Base-by-base conservation (phyloP, 2,329 filamentous ascomycete species). In the Trichoderma sp. region DNA sequence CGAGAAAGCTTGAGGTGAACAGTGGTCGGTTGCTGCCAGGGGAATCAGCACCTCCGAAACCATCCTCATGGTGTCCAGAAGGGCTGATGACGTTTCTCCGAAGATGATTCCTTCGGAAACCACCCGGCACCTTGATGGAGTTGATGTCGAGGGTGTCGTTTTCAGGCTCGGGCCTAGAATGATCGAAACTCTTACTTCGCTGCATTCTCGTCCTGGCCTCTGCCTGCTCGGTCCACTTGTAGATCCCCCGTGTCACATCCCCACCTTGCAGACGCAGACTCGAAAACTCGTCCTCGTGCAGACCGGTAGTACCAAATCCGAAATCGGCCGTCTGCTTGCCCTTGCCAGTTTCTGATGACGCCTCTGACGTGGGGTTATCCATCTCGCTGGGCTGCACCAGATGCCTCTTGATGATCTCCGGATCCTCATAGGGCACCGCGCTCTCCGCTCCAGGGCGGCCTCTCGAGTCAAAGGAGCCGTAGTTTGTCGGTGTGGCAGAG, bases 171-270 rank as follows among this genome's bases (percentile, higher is more conserved):
- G 94, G 94, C 38, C 95, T 90, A 45, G 93, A 89, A 63, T 94
- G 86, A 80, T 93, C 92, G 83, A 98, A 98, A 84, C 95, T 98
- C 86, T 95, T 93, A 85, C 95, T 98, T 80, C 96, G 91, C 80
- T 93, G 91, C 81, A 91, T 87, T 79, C 91, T 91, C 76, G 88
- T 89, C 78, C 92, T 90, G 64, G 91, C 88, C 81, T 97, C 92
- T 69, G 93, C 93, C 82, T 97, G 94, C 83, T 98, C 95, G 6
- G 95, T 95, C 94, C 97, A 99, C 80, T 94, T 93, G 87, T 99
- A 99, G 80, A 99, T 97, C 73, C 96, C 94, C 76, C 97, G 89
- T 29, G 96, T 98, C 75, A 98, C 93, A 83, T 99, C 97, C 78
- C 97, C 97, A 76, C 97, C 97, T 83, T 98, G 97, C 64, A 99